Base-by-base conservation (phyloP, 129 eudicot species). In the Pulicaria dysenterica region DNA sequence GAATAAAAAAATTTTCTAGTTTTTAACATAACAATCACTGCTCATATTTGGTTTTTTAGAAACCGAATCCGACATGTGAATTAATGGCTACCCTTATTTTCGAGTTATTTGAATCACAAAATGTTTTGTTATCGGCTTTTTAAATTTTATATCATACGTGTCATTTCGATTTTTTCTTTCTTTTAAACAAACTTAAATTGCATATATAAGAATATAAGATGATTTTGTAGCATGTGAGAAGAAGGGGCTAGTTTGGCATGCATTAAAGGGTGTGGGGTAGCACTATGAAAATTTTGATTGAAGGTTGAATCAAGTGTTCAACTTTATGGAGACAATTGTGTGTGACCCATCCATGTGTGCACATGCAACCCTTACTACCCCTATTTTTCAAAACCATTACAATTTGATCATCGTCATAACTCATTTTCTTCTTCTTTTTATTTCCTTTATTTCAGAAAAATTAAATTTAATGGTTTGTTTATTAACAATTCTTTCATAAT, bases 291-390 rank as follows among this genome's bases (percentile, higher is more conserved):
- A 16, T 36, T 57, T 76, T 76, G 80, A 76, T 76, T 67, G 80
- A 76, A 67, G 74, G 68, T 51, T 76, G 80, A 67, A 76, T 76
- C 80, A 57, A 76, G 80, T 76, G 80, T 76, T 58, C 54, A 58
- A 44, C 80, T 76, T 67, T 76, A 67, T 67, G 74, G 80, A 36
- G 80, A 76, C 80, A 76, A 57, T 47, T 76, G 74, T 76, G 80
- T 76, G 74, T 76, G 80, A 47, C 74, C 80, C 80, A 67, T 76
- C 80, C 80, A 76, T 76, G 80, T 76, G 80, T 76, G 69, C 80
- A 76, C 74, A 68, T 76, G 80, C 80, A 76, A 44, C 66, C 80
- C 69, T 67, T 76, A 56, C 61, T 41, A 62, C 62, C 61, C 51
- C 71, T 62, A 62, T 49, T 67, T 57, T 67, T 48, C 74, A 67